Evolutionary conservation across 2,329 filamentous ascomycete species (phyloP).

Genomic region (Phyllosticta paracitricarpa): DNA sequence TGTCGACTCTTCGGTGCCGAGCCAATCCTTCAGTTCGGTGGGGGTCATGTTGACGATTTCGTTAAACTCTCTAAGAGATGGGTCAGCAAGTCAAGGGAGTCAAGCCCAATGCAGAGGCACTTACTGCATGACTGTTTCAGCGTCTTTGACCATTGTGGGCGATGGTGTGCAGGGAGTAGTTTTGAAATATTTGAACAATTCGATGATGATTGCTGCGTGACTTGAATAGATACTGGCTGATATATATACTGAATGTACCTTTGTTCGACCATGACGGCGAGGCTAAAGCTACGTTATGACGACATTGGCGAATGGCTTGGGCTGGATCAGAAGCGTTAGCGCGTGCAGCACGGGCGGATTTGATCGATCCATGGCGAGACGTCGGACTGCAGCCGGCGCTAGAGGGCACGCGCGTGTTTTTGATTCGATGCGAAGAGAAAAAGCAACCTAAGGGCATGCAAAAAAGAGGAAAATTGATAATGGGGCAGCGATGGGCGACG

Average conservation of each 20-base stretch:
- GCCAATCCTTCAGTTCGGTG: constrained; percentile 51
- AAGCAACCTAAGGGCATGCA: not conserved
- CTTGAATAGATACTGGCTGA: not conserved
- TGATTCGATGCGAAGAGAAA: not conserved
- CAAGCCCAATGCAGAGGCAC: not conserved
- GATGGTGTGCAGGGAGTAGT: not conserved
- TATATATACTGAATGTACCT: not conserved
- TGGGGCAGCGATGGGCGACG: not conserved
- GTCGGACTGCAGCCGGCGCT: not conserved
- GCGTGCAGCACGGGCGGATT: not conserved
- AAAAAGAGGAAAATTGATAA: not conserved
- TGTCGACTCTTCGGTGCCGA: constrained; percentile 48
- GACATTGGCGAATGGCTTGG: not conserved
- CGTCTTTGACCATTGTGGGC: constrained; percentile 42
- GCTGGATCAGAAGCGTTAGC: not conserved
- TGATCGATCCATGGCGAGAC: not conserved
- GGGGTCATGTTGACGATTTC: constrained; percentile 57
- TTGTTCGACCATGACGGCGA: not conserved
- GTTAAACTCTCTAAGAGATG: constrained; percentile 47
- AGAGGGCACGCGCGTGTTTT: not conserved
- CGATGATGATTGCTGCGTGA: not conserved
- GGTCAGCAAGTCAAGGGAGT: not conserved
- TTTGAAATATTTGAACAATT: not conserved
- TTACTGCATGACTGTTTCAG: constrained; percentile 41
- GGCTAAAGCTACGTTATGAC: not conserved